These are phyloP conservation scores for Cordyceps cicadae DNA, from an alignment of 2,329 filamentous ascomycete genomes.

Conservation along the genomic window DNA sequence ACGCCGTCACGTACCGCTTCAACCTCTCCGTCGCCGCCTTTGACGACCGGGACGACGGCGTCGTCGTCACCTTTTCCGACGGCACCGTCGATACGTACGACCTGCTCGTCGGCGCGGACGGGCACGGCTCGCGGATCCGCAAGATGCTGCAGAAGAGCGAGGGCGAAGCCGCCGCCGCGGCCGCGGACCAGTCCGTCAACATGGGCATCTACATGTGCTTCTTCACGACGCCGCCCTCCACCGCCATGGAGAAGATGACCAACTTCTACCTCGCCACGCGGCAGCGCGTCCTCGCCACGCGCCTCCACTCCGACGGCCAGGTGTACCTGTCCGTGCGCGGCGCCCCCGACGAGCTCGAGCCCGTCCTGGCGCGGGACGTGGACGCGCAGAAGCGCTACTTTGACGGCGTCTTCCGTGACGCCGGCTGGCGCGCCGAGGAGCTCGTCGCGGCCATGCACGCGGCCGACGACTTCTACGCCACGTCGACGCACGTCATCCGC, in stretches of 20 bases:
- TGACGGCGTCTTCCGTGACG: slow-evolving; percentile 24
- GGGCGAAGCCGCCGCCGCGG: not conserved
- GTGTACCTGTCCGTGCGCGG: slow-evolving; percentile 25
- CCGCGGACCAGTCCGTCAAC: slow-evolving; percentile 1
- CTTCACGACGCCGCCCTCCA: slow-evolving; percentile 17
- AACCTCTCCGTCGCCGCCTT: slow-evolving; percentile 19
- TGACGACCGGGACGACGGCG: slow-evolving; percentile 18
- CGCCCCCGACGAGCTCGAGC: slow-evolving; percentile 18
- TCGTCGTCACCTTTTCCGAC: slow-evolving; percentile 29
- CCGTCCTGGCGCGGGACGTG: not conserved
- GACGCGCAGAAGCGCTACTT: slow-evolving; percentile 27
- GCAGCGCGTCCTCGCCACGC: slow-evolving; percentile 24
- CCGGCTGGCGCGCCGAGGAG: slow-evolving; percentile 32
- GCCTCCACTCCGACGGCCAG: slow-evolving; percentile 24
- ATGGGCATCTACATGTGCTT: slow-evolving; percentile 20
- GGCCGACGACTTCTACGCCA: slow-evolving; percentile 35
- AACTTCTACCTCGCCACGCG: slow-evolving; percentile 23
- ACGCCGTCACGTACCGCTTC: slow-evolving; percentile 21
- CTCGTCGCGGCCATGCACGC: slow-evolving; percentile 23
- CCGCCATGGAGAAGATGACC: slow-evolving; percentile 10
- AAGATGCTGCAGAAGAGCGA: slow-evolving; percentile 24
- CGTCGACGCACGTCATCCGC: slow-evolving; percentile 33
- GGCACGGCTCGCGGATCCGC: slow-evolving; percentile 39
- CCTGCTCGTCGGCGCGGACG: slow-evolving; percentile 43
- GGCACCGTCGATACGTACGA: slow-evolving; percentile 37